Base-by-base conservation (phyloP, 441 rosid genomes). In the Erodium moschatum region DNA sequence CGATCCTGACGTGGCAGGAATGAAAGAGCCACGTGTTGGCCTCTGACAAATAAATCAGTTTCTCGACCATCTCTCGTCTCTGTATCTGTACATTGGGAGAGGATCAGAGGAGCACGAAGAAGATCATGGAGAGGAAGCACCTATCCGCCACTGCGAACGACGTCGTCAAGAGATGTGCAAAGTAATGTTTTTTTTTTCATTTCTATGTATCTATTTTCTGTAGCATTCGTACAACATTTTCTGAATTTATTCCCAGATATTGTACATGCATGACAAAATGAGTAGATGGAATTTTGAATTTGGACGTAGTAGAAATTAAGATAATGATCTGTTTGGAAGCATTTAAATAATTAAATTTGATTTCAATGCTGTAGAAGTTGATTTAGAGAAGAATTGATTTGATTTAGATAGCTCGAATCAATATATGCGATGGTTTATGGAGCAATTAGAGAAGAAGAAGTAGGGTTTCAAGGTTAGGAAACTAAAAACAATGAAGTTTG, bases 111-210 rank as follows among this genome's bases (percentile, higher is more conserved):
- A 58, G 64, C 40, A 21, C 50, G 19, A 29, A 44, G 44, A 81
- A 35, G 69, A 76, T 68, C 80, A 72, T 4, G 72, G 71, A 73
- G 73, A 86, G 74, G 88, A 89, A 89, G 89, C 89, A 85, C 72
- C 81, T 86, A n/a, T 94, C 97, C 76, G 78, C 94, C 91, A 72
- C 84, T 72, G 97, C 97, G 15, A 84, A 78, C 76, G 84, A 79
- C 76, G 84, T 91, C 69, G 82, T 91, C 65, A 80, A 69, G 27
- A 72, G 71, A 77, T 91, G 87, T 74, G 86, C 97, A 65, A 72
- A 65, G 97, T 94, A 87, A 70, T 19, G 35, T 44, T 8, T 10
- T 15, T 19, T 48, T 69, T 64, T 29, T 29, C n/a, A n/a, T 27
- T 64, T 2, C 63, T 68, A 1, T 67, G 5, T 50, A 6, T 75